Evolutionary conservation across 78 protist species (phyloP).

Genomic region (Mantamonas sphyraenae): DNA sequence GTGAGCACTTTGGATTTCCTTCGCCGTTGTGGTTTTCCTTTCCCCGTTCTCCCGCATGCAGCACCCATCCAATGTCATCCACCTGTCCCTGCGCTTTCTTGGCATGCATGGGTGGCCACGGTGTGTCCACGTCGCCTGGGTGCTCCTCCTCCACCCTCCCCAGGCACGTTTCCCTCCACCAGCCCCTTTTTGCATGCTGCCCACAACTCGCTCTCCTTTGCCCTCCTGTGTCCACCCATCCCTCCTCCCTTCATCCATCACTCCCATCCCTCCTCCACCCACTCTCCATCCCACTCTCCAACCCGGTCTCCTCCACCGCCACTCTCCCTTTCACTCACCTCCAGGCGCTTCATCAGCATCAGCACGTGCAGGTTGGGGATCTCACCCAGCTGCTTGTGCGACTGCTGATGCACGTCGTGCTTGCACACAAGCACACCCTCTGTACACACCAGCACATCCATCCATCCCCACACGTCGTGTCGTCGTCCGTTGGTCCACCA

Average conservation of each 20-base stretch:
- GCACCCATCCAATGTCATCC: too few species aligned
- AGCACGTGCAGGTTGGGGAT: constrained; percentile 80
- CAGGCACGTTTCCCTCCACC: too few species aligned
- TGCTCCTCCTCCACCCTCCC: too few species aligned
- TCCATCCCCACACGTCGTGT: not conserved
- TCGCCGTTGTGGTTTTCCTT: too few species aligned
- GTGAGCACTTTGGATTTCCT: too few species aligned
- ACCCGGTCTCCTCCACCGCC: not conserved
- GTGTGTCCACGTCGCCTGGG: too few species aligned
- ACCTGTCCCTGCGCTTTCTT: too few species aligned
- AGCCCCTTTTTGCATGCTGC: not conserved
- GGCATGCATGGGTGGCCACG: too few species aligned
- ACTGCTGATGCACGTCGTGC: constrained; percentile 58
- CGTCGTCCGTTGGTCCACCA: not conserved
- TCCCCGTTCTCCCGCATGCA: too few species aligned
- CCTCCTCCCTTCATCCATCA: not conserved
- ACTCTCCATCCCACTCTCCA: not conserved
- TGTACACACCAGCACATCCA: not conserved
- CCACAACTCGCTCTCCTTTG: not conserved
- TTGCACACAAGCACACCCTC: constrained; percentile 88
- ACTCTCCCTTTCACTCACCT: constrained; percentile 61
- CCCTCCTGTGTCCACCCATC: not conserved
- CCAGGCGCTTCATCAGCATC: constrained; percentile 59
- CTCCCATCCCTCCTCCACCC: not conserved
- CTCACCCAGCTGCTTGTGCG: constrained; percentile 45